Conservation (phyloP, 495 filamentous ascomycete genomes). For the Amphirosellinia nigrospora region DNA sequence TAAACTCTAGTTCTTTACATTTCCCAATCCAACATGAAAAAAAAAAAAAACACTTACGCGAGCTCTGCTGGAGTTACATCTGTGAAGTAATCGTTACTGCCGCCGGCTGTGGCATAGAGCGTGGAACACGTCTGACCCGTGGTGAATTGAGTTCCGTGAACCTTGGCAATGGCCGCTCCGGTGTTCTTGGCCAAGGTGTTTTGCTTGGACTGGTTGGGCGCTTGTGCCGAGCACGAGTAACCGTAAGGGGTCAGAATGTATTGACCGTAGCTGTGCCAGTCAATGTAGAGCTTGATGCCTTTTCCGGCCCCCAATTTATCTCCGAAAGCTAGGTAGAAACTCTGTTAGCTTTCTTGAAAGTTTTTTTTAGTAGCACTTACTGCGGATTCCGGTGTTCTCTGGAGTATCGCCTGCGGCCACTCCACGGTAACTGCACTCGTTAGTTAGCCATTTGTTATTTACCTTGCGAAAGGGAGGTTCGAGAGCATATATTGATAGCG, state of each 20-base stretch:
- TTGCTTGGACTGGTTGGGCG: slow-evolving; percentile 57
- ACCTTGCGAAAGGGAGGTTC: not conserved
- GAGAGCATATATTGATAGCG: not conserved
- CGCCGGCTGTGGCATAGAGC: slow-evolving; percentile 62
- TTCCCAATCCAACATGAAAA: not conserved
- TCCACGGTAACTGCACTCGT: slow-evolving; percentile 35
- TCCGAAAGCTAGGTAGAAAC: slow-evolving; percentile 39
- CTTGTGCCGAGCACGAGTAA: slow-evolving; percentile 44
- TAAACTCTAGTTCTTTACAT: not conserved
- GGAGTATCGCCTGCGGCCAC: slow-evolving; percentile 43
- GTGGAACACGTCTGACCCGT: slow-evolving; percentile 63
- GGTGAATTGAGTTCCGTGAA: slow-evolving; percentile 55
- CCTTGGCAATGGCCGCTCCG: slow-evolving; percentile 49
- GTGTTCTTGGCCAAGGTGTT: slow-evolving; percentile 41
- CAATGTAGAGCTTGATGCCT: slow-evolving; percentile 65
- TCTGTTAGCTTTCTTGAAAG: not conserved
- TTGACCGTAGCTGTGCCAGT: slow-evolving; percentile 68
- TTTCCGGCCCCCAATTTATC: slow-evolving; percentile 47
- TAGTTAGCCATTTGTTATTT: not conserved
- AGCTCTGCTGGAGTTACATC: slow-evolving; percentile 58
- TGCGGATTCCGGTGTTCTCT: slow-evolving; percentile 41
- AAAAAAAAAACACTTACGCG: slow-evolving; percentile 34
- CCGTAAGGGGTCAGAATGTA: slow-evolving; percentile 47
- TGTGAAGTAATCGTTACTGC: slow-evolving; percentile 61
- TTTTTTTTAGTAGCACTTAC: slow-evolving; percentile 20